Evolutionary conservation across 805 yeast genomes (phyloP), one percentile per base, ranked within the genome.

Genomic region (Starmerella cellae): DNA sequence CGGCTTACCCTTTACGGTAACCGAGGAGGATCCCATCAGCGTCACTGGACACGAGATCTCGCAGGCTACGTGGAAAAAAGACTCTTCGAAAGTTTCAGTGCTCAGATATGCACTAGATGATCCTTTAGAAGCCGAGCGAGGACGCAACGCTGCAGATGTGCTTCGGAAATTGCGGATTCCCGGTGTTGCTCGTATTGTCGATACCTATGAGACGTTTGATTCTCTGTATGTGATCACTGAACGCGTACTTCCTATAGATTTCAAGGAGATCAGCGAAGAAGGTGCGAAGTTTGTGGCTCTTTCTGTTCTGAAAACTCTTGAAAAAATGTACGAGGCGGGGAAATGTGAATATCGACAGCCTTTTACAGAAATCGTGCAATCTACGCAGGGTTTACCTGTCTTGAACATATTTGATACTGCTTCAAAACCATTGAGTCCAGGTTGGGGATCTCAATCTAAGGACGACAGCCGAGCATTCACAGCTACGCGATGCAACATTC

Each of bases 171-270:
- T 82, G 52, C 69, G 75, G 44, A 63, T 79, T 13, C 95, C 94
- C 0, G 85, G 87, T 0, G 69, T 82, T 10, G 60, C 82, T 38
- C 64, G 68, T 32, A 67, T 74, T 17, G 54, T 79, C 4, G 94
- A 82, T 49, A 70, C 78, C 16, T 66, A 74, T 34, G 84, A 79
- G 56, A 68, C 65, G 42, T 87, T 80, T 36, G 60, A 66, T 11
- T 59, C 59, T 29, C 57, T 79, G 11, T 73, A 76, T 49, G 66
- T 82, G 19, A 67, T 83, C 5, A 75, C 87, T 2, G 95, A 84
- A 57, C 67, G 71, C 13, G 79, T 77, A 6, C 52, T 54, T 6
- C 84, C 87, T 0, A 59, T 81, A 39, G 47, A 59, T 68, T 23
- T 38, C 20, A 19, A 10, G 17, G 27, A 14, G 20, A 24, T 42